Evolutionary conservation across 2,329 filamentous ascomycete species (phyloP), one percentile per base, ranked within the genome.

Genomic region (Claviceps capensis): DNA sequence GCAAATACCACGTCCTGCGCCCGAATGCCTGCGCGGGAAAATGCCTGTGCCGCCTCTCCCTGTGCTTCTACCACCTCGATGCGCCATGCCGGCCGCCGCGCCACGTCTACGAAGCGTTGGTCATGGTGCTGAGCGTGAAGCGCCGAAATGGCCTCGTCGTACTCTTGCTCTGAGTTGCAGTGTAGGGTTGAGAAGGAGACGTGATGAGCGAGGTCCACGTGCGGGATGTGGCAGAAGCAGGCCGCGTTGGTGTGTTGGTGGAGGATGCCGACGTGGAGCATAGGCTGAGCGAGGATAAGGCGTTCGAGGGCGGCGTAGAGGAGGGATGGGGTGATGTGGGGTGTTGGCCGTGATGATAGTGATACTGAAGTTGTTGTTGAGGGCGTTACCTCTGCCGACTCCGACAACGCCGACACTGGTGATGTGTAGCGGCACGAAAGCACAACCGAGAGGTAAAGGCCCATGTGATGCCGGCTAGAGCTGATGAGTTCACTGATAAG

Each of bases 231-330:
- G 7, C 72, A 67, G 58, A 74, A 80, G 34, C 58, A 61, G 0
- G 77, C 68, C 2, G 61, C 52, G 40, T 63, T 65, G n/a, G 67
- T 70, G 40, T 73, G 66, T 47, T 78, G 69, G 42, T 63, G 66
- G 2, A 62, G 59, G 54, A 81, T 74, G 11, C 73, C 75, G 36
- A 74, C 70, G 14, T 72, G 69, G 44, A 81, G 66, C 53, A 71
- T 68, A 2, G 72, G 68, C 51, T 78, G 71, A n/a, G 62, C 62
- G 14, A 65, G 57, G 14, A 77, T 59, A 19, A 78, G 60, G 9
- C 61, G 52, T 3, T 62, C 62, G 8, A 77, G 53, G 0, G 74
- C 73, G 5, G 59, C 50, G 49, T 68, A 62, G 16, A 77, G 53
- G 16, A 45, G 51, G 5, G 43, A 23, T 3, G 43, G 41, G 4